Conservation (phyloP, 805 yeast genomes). For the Sugiyamaella qingdaonensis region DNA sequence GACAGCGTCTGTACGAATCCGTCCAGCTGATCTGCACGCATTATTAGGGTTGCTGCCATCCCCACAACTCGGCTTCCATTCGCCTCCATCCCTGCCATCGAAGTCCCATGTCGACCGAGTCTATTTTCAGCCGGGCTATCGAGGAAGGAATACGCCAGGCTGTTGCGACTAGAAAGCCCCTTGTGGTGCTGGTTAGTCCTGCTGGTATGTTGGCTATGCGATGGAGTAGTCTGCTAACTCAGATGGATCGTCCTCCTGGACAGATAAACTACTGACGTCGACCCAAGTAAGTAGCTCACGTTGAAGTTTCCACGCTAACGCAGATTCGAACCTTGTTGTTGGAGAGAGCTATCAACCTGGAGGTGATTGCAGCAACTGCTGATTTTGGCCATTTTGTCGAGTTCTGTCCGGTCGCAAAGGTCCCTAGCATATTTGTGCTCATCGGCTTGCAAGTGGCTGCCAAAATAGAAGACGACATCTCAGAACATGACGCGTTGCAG, state of each 20-base stretch:
- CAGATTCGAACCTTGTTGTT: neutral
- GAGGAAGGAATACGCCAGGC: constrained; percentile 18
- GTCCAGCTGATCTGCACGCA: too few species aligned
- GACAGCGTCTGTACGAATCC: too few species aligned
- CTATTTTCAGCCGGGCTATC: constrained; percentile 14
- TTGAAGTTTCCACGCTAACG: neutral
- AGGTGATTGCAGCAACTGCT: constrained; percentile 38
- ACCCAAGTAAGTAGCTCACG: neutral
- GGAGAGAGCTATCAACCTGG: constrained; percentile 37
- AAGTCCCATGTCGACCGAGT: neutral
- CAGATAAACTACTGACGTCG: neutral
- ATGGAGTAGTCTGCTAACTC: neutral
- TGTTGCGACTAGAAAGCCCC: constrained; percentile 12
- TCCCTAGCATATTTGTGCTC: constrained; percentile 59
- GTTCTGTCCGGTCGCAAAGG: constrained; percentile 47
- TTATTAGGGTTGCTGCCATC: too few species aligned
- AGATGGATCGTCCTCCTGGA: constrained; percentile 6
- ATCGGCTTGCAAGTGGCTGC: constrained; percentile 45
- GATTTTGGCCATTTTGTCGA: constrained; percentile 50
- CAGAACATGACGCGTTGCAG: constrained; percentile 19
- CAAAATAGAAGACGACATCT: constrained; percentile 36
- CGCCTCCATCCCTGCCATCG: too few species aligned
- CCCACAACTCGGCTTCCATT: too few species aligned
- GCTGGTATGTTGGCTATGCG: neutral
- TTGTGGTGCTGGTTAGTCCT: constrained; percentile 17